phyloP scores from a whole-genome alignment of 768 basidiomycete genomes.

The Panaeolus papilionaceus region DNA sequence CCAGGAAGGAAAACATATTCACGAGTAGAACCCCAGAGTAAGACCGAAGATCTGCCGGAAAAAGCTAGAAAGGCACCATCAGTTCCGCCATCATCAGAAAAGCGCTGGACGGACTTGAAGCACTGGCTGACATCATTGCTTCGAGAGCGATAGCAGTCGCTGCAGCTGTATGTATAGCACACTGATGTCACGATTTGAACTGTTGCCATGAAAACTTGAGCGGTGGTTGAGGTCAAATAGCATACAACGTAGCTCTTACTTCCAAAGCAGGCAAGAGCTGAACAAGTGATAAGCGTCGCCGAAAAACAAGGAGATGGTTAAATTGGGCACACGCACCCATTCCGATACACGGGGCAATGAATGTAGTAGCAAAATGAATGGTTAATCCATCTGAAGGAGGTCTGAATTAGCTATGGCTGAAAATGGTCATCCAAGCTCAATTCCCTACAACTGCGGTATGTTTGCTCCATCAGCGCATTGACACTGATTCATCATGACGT shows the following conservation, averaged over 20 bases:
- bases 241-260: conserved; percentile 27
- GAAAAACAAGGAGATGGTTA: not conserved
- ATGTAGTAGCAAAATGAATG: conserved; percentile 40
- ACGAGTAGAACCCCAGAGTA: conserved; percentile 47
- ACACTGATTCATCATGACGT: conserved; percentile 8
- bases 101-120: conserved; percentile 37
- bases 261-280: conserved; percentile 45
- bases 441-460: not conserved
- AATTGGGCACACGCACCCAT: conserved; percentile 37
- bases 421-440: not conserved
- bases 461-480: not conserved
- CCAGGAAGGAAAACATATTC: conserved; percentile 14
- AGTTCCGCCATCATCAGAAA: not conserved
- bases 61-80: conserved; percentile 30
- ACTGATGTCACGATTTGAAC: conserved; percentile 45
- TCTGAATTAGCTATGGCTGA: not conserved
- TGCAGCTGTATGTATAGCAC: conserved; percentile 46
- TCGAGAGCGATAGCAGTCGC: conserved; percentile 42
- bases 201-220: conserved; percentile 17
- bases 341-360: conserved; percentile 44
- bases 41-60: conserved; percentile 44
- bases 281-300: not conserved
- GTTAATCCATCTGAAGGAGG: conserved; percentile 39
- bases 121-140: conserved; percentile 47
- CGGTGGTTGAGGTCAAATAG: not conserved